These are phyloP conservation scores for Cytospora paraplurivora DNA, from an alignment of 2,329 filamentous ascomycete species.

Conservation along the genomic window DNA sequence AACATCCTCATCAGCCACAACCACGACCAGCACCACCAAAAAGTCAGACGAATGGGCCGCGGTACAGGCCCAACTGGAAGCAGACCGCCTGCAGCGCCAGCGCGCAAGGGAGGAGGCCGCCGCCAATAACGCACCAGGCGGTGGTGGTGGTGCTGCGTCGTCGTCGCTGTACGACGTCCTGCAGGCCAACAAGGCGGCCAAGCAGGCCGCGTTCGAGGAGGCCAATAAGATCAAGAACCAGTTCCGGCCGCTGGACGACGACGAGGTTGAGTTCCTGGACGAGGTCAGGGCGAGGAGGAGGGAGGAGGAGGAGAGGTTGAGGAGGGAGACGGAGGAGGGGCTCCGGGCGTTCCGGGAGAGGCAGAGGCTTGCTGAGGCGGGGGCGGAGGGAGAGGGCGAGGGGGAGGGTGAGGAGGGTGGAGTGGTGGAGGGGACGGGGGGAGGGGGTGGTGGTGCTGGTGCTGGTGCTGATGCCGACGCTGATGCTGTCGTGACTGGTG, in stretches of 20 bases:
- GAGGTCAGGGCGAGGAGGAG: slow-evolving; percentile 54
- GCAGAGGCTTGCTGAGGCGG: slow-evolving; percentile 40
- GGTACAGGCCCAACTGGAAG: slow-evolving; percentile 66
- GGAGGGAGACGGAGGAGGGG: slow-evolving; percentile 59
- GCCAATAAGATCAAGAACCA: slow-evolving; percentile 71
- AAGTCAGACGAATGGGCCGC: slow-evolving; percentile 59
- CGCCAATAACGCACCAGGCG: slow-evolving; percentile 43
- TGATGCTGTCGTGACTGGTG: slow-evolving; percentile 19
- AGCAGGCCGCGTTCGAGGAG: slow-evolving; percentile 82
- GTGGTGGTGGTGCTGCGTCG: slow-evolving; percentile 40
- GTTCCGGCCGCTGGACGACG: slow-evolving; percentile 75
- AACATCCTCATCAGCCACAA: slow-evolving; percentile 2
- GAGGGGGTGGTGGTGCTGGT: slow-evolving; percentile 2
- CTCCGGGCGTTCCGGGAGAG: slow-evolving; percentile 57
- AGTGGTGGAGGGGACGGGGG: slow-evolving; percentile 28
- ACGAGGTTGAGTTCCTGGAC: slow-evolving; percentile 76
- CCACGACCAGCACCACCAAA: slow-evolving; percentile 31
- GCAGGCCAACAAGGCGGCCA: slow-evolving; percentile 83
- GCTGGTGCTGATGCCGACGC: slow-evolving; percentile 16
- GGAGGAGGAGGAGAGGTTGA: slow-evolving; percentile 56
- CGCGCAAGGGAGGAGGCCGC: slow-evolving; percentile 40
- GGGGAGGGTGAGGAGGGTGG: slow-evolving; percentile 17
- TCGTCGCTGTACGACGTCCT: slow-evolving; percentile 73
- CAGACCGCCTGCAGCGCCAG: slow-evolving; percentile 56
- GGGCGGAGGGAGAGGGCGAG: slow-evolving; percentile 18